phyloP scores from a whole-genome alignment of 1,139 yeast species.

The Lodderomyces jiufengensis region DNA sequence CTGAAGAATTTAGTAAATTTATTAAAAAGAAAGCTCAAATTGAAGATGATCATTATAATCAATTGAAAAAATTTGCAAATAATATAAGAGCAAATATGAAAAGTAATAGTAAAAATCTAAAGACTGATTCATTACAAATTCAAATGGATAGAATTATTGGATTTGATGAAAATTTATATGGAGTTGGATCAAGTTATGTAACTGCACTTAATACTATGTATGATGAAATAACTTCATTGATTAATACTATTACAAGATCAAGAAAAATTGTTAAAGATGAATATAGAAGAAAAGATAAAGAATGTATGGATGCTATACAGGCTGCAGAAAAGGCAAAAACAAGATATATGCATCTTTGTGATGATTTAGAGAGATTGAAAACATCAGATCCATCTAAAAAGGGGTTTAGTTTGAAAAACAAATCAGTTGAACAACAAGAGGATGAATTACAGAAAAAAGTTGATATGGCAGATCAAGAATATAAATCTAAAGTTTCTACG shows the following conservation, averaged over 20 bases:
- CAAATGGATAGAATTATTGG: constrained; percentile 68
- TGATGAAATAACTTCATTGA: constrained; percentile 76
- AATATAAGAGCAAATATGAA: constrained; percentile 53
- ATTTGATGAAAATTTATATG: constrained; percentile 71
- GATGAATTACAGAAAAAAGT: constrained; percentile 83
- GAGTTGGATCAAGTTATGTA: constrained; percentile 73
- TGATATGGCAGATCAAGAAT: constrained; percentile 80
- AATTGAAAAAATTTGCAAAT: constrained; percentile 62
- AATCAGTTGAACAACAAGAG: constrained; percentile 84
- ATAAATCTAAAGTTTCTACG: constrained; percentile 67
- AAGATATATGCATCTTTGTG: constrained; percentile 76
- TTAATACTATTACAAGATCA: constrained; percentile 63
- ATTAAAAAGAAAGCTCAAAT: constrained; percentile 73
- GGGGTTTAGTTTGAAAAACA: constrained; percentile 72
- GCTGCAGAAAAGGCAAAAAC: constrained; percentile 86
- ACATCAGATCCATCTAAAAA: constrained; percentile 82
- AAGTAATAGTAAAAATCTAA: constrained; percentile 41
- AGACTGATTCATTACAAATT: constrained; percentile 65
- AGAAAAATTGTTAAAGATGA: constrained; percentile 80
- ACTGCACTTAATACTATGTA: constrained; percentile 80
- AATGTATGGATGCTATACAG: constrained; percentile 73
- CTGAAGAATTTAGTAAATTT: constrained; percentile 80
- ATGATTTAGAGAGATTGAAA: constrained; percentile 79
- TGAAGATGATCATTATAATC: constrained; percentile 77
- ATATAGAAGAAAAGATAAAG: constrained; percentile 77